Percentiles rank a stretch among this genome's conserved stretches.
Conservation (phyloP, 106 monocot genomes). For the Dioscorea dumetorum region DNA sequence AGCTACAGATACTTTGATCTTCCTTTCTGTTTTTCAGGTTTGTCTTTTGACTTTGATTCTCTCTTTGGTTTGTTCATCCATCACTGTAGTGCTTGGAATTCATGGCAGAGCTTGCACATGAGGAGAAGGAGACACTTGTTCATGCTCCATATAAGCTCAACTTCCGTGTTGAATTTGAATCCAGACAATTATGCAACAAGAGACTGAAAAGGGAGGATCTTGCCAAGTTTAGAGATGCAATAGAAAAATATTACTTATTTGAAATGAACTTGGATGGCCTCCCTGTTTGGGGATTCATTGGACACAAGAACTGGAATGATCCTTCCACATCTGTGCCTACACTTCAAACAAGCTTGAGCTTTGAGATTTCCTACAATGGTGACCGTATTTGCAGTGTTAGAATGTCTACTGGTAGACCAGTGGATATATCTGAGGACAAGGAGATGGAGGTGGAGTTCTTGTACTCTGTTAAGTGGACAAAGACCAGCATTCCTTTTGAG, state of each 20-base stretch:
- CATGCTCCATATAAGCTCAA: constrained; percentile 69
- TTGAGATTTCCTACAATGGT: constrained; percentile 44
- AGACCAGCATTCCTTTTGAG: constrained; percentile 43
- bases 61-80: not conserved
- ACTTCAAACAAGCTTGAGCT: constrained; percentile 37
- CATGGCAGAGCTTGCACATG: constrained; percentile 29
- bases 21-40: constrained; percentile 68
- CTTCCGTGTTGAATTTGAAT: constrained; percentile 34
- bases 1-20: constrained; percentile 75
- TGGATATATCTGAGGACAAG: constrained; percentile 45
- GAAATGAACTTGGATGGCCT: constrained; percentile 69
- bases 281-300: constrained; percentile 62
- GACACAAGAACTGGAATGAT: constrained; percentile 43
- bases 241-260: constrained; percentile 48
- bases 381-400: constrained; percentile 36
- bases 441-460: constrained; percentile 48
- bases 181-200: constrained; percentile 41
- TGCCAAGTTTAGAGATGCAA: constrained; percentile 31
- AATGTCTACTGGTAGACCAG: constrained; percentile 21
- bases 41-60: not conserved
- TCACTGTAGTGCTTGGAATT: not conserved
- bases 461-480: constrained; percentile 54
- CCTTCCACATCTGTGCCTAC: constrained; percentile 40
- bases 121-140: constrained; percentile 50
- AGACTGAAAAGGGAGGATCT: constrained; percentile 45